Conservation (phyloP, 78 protist genomes). For the Dictyostelium capitatum region DNA sequence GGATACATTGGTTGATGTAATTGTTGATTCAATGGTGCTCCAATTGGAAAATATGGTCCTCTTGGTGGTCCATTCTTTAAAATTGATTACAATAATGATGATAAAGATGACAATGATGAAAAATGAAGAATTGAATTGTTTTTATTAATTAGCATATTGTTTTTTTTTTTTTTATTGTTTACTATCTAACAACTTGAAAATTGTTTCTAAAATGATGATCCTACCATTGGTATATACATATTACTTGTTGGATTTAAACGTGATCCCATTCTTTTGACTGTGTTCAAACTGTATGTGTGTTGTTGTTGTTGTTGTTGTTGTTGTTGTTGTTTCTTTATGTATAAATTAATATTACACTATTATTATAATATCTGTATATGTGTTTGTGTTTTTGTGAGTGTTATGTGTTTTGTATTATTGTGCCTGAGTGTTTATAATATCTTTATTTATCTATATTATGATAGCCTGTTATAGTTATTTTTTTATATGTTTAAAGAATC, state of each 20-base stretch:
- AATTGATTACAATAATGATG: no score
- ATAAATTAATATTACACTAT: neutral
- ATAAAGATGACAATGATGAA: no score
- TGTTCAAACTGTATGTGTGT: neutral
- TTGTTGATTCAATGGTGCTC: neutral
- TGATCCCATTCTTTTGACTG: neutral
- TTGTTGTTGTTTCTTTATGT: neutral
- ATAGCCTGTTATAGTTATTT: no score
- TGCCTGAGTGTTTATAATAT: neutral
- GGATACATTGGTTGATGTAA: neutral
- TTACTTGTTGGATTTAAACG: constrained; percentile 12
- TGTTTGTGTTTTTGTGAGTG: neutral
- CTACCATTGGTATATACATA: constrained; percentile 29
- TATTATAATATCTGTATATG: no score
- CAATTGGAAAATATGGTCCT: neutral
- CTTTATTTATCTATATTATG: no score
- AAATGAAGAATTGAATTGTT: neutral
- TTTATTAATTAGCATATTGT: neutral
- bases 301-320: no score
- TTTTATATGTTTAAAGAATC: no score
- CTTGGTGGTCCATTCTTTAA: constrained; percentile 9
- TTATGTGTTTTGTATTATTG: neutral
- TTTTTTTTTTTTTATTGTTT: no score
- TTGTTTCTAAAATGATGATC: neutral
- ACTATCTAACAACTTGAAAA: neutral